These are phyloP conservation scores for Batrachochytrium dendrobatidis DNA, from an alignment of 371 early-diverging fungal genomes.

Conservation along the genomic window DNA sequence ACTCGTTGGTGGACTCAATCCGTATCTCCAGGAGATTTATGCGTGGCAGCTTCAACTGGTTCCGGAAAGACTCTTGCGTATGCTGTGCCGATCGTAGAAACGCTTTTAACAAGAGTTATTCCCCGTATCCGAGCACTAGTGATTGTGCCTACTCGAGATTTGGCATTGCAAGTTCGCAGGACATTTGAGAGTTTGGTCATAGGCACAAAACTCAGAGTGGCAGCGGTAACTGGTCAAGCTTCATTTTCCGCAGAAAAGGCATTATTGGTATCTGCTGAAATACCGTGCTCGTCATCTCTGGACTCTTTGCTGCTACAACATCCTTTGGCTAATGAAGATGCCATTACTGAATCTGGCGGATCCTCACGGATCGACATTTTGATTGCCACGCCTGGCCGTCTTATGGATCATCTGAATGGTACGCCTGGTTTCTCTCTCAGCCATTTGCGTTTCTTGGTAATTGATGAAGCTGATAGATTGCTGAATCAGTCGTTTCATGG, in stretches of 20 bases:
- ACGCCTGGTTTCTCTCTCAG: conserved; percentile 86
- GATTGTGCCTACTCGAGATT: conserved; percentile 85
- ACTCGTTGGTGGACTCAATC: conserved; percentile 25
- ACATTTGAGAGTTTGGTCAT: conserved; percentile 71
- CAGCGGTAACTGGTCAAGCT: conserved; percentile 65
- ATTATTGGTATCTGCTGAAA: conserved; percentile 53
- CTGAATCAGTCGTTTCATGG: conserved; percentile 86
- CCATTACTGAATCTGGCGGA: conserved; percentile 42
- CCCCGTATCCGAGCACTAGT: conserved; percentile 76
- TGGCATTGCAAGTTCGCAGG: conserved; percentile 78
- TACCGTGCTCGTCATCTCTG: conserved; percentile 15
- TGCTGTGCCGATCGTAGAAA: conserved; percentile 89
- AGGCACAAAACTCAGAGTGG: conserved; percentile 68
- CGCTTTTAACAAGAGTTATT: conserved; percentile 58
- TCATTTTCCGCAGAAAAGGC: conserved; percentile 71
- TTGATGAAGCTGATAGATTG: conserved; percentile 96
- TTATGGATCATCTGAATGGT: conserved; percentile 79
- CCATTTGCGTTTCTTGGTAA: conserved; percentile 77
- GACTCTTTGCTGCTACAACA: neutral
- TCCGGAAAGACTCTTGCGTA: conserved; percentile 97
- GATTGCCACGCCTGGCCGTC: conserved; percentile 91
- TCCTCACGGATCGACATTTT: conserved; percentile 79
- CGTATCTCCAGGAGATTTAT: conserved; percentile 59
- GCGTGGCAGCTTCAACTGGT: conserved; percentile 92
- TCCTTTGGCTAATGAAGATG: neutral